Base-by-base conservation (phyloP, 495 filamentous ascomycete species). In the Penicillium atrosanguineum region DNA sequence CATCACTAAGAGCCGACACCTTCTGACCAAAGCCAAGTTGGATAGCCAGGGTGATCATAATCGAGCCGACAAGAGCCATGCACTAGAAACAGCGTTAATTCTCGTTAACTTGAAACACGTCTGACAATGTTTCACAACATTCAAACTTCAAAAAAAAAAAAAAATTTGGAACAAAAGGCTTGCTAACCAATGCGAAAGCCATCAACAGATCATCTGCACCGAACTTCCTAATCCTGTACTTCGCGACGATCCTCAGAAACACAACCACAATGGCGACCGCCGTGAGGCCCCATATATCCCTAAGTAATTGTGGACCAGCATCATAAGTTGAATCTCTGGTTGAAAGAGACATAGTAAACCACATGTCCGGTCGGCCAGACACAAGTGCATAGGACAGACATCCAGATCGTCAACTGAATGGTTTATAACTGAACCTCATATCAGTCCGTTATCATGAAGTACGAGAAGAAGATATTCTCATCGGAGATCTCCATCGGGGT, bases 191-290 rank as follows among this genome's bases (percentile, higher is more conserved):
- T 26, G 65, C 61, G 39, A 52, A 64, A 16, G 31, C 53, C 61
- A 64, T 64, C 2, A 69, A 50, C 11, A 59, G n/a, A 54, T 69
- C 65, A 56, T 69, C 65, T 34, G 44, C 34, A 4, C 53, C 65
- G 31, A 67, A 53, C 29, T 67, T 69, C 21, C 46, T 16, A 7
- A 69, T 60, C 25, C 56, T 56, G 16, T 56, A 51, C 50, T 69
- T 69, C 19, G 65, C 64, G 43, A 41, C 15, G 20, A 69, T 39
- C 41, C 65, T 62, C 36, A 69, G 46, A 18, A 47, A 31, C 15
- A 67, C 21, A 0, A 61, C 40, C 8, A 64, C 0, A 44, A 61
- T 61, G 2, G 57, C 61, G 20, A 67, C 40, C 4, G 46, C 63
- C 12, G 61, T 57, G 14, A 64, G 47, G 15, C 48, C 58, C 65